These are phyloP conservation scores for Lipomyces sp. DNA, from an alignment of 805 yeast species.

Conservation along the genomic window DNA sequence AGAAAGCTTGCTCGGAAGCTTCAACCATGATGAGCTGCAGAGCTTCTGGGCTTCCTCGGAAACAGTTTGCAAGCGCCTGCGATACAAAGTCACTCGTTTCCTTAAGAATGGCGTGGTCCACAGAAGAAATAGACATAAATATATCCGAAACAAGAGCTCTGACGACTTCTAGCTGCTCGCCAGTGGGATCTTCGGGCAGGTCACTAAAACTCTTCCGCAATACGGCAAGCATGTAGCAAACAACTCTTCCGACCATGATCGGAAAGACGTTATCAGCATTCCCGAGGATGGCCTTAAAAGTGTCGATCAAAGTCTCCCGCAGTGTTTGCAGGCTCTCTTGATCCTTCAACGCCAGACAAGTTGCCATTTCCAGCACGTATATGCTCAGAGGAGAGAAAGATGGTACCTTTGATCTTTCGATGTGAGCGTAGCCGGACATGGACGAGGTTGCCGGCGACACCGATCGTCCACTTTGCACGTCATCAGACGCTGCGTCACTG, in stretches of 20 bases:
- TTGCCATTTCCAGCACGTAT: constrained; percentile 29
- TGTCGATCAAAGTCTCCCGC: constrained; percentile 8
- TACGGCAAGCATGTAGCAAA: constrained; percentile 24
- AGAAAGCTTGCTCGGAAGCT: constrained; percentile 23
- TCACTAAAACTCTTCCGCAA: constrained; percentile 11
- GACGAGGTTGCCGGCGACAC: not conserved
- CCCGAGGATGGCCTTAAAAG: constrained; percentile 16
- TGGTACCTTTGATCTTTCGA: constrained; percentile 2
- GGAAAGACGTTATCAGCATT: constrained; percentile 24
- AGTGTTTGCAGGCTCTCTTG: constrained; percentile 7
- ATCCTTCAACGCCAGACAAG: constrained; percentile 25
- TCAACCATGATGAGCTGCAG: constrained; percentile 10
- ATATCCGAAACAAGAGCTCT: constrained; percentile 1
- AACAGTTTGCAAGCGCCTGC: constrained; percentile 11
- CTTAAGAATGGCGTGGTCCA: constrained; percentile 9
- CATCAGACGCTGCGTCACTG: not conserved
- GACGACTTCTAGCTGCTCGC: not conserved
- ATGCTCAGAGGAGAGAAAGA: constrained; percentile 24
- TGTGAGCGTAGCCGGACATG: not conserved
- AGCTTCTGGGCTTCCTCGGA: constrained; percentile 13
- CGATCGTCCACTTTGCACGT: not conserved
- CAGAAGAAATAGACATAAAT: constrained; percentile 13
- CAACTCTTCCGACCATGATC: constrained; percentile 20
- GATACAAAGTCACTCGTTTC: constrained; percentile 12
- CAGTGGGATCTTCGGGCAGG: not conserved